phyloP scores from a whole-genome alignment of 371 early-diverging fungal species.

The Mortierella sp. region DNA sequence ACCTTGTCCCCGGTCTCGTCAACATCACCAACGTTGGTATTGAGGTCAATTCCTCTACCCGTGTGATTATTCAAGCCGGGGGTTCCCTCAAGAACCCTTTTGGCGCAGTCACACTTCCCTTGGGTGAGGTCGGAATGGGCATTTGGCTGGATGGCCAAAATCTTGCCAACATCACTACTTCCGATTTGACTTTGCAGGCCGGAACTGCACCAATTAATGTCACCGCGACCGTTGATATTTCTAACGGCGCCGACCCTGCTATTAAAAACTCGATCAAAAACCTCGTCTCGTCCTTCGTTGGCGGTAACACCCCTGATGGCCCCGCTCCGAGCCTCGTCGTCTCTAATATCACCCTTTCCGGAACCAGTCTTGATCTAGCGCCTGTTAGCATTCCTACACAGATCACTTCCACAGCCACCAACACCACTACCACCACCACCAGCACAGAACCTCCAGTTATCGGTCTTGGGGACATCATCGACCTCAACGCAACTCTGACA shows the following conservation, averaged over 20 bases:
- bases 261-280: conserved; percentile 34
- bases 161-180: conserved; percentile 45
- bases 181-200: conserved; percentile 15
- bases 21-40: conserved; percentile 34
- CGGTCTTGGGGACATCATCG: conserved; percentile 32
- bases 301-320: conserved; percentile 34
- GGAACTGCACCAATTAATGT: conserved; percentile 42
- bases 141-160: conserved; percentile 27
- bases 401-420: conserved; percentile 22
- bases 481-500: conserved; percentile 34
- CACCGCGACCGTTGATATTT: conserved; percentile 34
- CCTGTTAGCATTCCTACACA: conserved; percentile 39
- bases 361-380: conserved; percentile 21
- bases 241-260: conserved; percentile 29
- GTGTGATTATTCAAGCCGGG: conserved; percentile 23
- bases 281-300: conserved; percentile 34
- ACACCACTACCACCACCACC: conserved; percentile 10
- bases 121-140: conserved; percentile 28
- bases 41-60: conserved; percentile 26
- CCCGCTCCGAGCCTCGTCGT: conserved; percentile 35
- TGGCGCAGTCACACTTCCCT: conserved; percentile 19
- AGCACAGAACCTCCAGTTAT: conserved; percentile 26
- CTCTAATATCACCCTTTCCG: conserved; percentile 15
- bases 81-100: conserved; percentile 38
- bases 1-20: conserved; percentile 44